Evolutionary conservation across 371 early-diverging fungal species (phyloP).

Genomic region (Syncephalastrum sp.): DNA sequence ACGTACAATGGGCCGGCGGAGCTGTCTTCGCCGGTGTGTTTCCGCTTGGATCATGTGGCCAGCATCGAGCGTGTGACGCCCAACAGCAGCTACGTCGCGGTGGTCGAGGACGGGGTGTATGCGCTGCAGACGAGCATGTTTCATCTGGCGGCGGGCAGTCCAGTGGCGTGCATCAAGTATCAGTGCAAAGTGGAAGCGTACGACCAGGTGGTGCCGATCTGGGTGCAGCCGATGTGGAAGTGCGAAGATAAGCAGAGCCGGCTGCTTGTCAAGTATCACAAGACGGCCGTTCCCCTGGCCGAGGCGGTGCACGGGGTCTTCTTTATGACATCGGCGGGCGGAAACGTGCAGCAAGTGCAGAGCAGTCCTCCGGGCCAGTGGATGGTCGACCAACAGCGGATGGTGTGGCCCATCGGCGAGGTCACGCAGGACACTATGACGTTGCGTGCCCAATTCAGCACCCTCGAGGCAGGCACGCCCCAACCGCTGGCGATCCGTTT

Average conservation of each 20-base stretch:
- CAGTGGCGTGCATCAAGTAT: constrained; percentile 44
- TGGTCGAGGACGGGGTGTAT: constrained; percentile 27
- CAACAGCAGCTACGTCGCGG: constrained; percentile 32
- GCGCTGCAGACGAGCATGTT: constrained; percentile 40
- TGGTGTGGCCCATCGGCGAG: constrained; percentile 52
- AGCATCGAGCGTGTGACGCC: constrained; percentile 31
- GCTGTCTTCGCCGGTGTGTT: constrained; percentile 29
- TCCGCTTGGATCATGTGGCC: constrained; percentile 32
- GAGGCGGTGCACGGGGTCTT: constrained; percentile 30
- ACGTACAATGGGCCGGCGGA: constrained; percentile 29
- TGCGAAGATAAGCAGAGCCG: constrained; percentile 53
- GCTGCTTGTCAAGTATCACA: constrained; percentile 52
- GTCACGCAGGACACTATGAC: constrained; percentile 32
- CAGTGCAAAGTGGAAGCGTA: constrained; percentile 32
- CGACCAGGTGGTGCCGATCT: constrained; percentile 27
- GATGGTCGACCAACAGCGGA: constrained; percentile 48
- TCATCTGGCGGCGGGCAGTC: constrained; percentile 23
- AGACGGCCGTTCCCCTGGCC: constrained; percentile 1
- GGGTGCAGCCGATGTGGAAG: constrained; percentile 58
- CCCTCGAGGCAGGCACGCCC: constrained; percentile 36
- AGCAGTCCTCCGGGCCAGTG: constrained; percentile 57
- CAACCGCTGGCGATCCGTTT: constrained; percentile 54
- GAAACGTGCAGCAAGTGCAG: constrained; percentile 47
- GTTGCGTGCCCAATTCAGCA: constrained; percentile 52
- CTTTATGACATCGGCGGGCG: constrained; percentile 49